These are phyloP conservation scores for Amanita fuliginea DNA, from an alignment of 768 basidiomycete genomes.

Conservation along the genomic window DNA sequence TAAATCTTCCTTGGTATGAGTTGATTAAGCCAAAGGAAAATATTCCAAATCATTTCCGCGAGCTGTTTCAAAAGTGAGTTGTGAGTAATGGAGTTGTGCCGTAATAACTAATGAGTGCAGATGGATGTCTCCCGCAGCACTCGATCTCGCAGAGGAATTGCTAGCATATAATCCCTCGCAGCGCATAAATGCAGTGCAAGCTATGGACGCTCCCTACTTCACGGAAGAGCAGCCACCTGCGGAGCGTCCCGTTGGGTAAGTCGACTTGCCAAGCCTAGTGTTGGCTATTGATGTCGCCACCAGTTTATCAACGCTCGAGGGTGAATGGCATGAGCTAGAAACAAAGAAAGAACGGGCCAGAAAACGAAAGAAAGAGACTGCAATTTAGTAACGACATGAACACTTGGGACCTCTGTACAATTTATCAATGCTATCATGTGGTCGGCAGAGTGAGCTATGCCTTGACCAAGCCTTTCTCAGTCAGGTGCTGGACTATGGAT, in stretches of 20 bases:
- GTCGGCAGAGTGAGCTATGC: constrained; percentile 8
- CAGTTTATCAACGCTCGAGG: constrained; percentile 72
- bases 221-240: constrained; percentile 64
- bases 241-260: constrained; percentile 69
- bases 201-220: constrained; percentile 81
- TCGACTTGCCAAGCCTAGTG: constrained; percentile 8
- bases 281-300: not conserved
- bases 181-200: constrained; percentile 69
- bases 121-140: constrained; percentile 77
- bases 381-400: constrained; percentile 19
- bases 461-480: constrained; percentile 57
- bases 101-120: constrained; percentile 23
- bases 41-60: constrained; percentile 67
- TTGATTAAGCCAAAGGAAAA: constrained; percentile 84
- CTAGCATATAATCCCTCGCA: constrained; percentile 72
- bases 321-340: constrained; percentile 98
- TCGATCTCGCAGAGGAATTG: constrained; percentile 79
- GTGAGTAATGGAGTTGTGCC: not conserved
- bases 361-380: constrained; percentile 56
- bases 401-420: constrained; percentile 11
- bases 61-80: constrained; percentile 76
- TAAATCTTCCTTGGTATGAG: constrained; percentile 94
- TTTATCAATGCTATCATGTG: constrained; percentile 20
- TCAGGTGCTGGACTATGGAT: constrained; percentile 75
- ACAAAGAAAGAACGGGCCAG: constrained; percentile 86